Percentiles rank a stretch among this genome's conserved stretches.
Evolutionary conservation across 1,139 yeast species (phyloP).

Genomic region (Hyphopichia pseudoburtonii): DNA sequence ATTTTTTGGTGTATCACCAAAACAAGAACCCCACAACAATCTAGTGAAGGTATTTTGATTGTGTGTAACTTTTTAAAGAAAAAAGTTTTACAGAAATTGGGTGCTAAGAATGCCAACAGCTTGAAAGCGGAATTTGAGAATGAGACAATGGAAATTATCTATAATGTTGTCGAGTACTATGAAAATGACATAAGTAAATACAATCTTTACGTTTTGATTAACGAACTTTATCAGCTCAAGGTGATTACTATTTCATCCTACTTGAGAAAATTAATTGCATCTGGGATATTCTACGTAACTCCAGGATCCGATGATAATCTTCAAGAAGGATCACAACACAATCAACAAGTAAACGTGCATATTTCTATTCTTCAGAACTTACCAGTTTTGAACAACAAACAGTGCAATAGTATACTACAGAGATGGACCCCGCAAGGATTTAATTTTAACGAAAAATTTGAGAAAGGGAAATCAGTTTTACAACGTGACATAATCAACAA

Average conservation of each 20-base stretch:
- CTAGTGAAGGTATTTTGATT: conserved; percentile 36
- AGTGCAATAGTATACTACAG: conserved; percentile 48
- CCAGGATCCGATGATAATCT: conserved; percentile 17
- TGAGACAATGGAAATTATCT: conserved; percentile 48
- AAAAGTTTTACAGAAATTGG: conserved; percentile 26
- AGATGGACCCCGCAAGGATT: conserved; percentile 35
- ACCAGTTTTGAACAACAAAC: conserved; percentile 52
- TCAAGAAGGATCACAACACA: conserved; percentile 12
- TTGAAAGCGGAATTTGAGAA: conserved; percentile 47
- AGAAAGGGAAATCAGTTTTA: conserved; percentile 27
- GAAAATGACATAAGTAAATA: conserved; percentile 19
- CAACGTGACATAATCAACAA: conserved; percentile 24
- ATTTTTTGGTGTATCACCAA: conserved; percentile 52
- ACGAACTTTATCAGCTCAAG: conserved; percentile 53
- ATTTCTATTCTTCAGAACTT: conserved; percentile 51
- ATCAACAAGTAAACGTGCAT: conserved; percentile 41
- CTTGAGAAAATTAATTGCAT: conserved; percentile 74
- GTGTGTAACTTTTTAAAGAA: conserved; percentile 41
- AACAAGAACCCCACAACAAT: conserved; percentile 27
- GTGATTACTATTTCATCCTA: conserved; percentile 65
- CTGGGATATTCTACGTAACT: conserved; percentile 69
- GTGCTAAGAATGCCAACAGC: conserved; percentile 22
- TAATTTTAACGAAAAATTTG: conserved; percentile 34
- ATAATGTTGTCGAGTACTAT: conserved; percentile 41
- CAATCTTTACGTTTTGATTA: conserved; percentile 51